A percentile compares a stretch with the other conserved stretches of the same genome.
phyloP scores from a whole-genome alignment of 2,329 filamentous ascomycete species.

The Arthroderma uncinatum region DNA sequence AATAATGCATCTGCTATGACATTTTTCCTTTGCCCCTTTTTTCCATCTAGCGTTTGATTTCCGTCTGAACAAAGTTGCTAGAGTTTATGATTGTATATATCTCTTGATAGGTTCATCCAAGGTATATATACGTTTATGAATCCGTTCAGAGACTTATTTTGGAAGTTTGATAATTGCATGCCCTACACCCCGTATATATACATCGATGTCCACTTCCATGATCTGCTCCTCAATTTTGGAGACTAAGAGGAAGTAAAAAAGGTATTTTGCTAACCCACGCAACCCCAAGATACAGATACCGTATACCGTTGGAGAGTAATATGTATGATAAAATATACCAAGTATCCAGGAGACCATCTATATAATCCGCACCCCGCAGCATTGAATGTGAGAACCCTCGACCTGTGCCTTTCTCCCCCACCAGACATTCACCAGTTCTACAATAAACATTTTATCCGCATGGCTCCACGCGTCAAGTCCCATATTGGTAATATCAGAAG shows the following conservation, averaged over 20 bases:
- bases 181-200: background rate
- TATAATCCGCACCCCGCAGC: constrained; percentile 39
- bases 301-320: background rate
- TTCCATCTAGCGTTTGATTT: background rate
- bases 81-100: background rate
- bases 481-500: constrained; percentile 39
- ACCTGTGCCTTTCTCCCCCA: constrained; percentile 36
- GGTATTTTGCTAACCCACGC: too few relatives aligned
- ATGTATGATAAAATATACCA: background rate
- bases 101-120: background rate
- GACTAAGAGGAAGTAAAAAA: too few relatives aligned
- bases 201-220: too few relatives aligned
- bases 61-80: background rate
- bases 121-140: background rate
- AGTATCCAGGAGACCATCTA: constrained; percentile 16
- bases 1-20: background rate
- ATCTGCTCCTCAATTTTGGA: too few relatives aligned
- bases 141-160: background rate
- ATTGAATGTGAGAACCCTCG: constrained; percentile 35
- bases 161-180: background rate
- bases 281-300: too few relatives aligned
- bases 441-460: constrained; percentile 36
- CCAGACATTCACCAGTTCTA: constrained; percentile 37
- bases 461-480: constrained; percentile 41
- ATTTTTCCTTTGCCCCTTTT: background rate